These are phyloP conservation scores for Exophiala alcalophila DNA, from an alignment of 2,329 filamentous ascomycete species.

Conservation along the genomic window DNA sequence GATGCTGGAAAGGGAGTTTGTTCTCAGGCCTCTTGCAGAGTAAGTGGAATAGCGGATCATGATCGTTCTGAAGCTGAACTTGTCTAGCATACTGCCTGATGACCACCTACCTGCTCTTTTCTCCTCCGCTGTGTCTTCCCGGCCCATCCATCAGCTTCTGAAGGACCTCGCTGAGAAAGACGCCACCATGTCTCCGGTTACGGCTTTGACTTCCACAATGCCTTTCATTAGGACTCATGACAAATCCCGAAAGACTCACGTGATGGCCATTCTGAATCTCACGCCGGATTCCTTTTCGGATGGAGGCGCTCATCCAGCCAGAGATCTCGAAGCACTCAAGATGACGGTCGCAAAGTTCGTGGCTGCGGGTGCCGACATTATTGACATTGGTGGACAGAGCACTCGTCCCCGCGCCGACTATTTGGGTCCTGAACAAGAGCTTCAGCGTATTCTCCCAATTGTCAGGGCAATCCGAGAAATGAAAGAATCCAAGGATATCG, in stretches of 20 bases:
- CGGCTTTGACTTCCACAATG: slow-evolving; percentile 39
- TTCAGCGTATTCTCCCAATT: slow-evolving; percentile 73
- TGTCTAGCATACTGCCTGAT: slow-evolving; percentile 23
- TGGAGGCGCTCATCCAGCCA: slow-evolving; percentile 63
- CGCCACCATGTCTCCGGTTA: slow-evolving; percentile 33
- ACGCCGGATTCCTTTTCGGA: slow-evolving; percentile 98
- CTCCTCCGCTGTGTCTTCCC: slow-evolving; percentile 5
- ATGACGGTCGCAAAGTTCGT: slow-evolving; percentile 62
- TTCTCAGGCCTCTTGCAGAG: slow-evolving; percentile 79
- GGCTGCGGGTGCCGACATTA: slow-evolving; percentile 69
- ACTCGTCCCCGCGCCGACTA: slow-evolving; percentile 73
- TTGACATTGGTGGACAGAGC: slow-evolving; percentile 92
- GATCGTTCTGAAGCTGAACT: slow-evolving; percentile 4
- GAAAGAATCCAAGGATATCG: slow-evolving; percentile 60
- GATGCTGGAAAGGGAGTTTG: slow-evolving; percentile 90
- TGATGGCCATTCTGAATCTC: slow-evolving; percentile 94
- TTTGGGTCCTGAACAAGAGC: slow-evolving; percentile 70
- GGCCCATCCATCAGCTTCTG: slow-evolving; percentile 16
- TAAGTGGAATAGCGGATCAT: slow-evolving; percentile 33
- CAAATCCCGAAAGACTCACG: slow-evolving; percentile 59
- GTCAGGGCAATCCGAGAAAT: slow-evolving; percentile 64
- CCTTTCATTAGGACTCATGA: slow-evolving; percentile 59
- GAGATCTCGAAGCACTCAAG: slow-evolving; percentile 51
- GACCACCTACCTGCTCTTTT: slow-evolving; percentile 13
- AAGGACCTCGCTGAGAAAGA: slow-evolving; percentile 47